phyloP scores from a whole-genome alignment of 2,329 filamentous ascomycete species.

The Colletotrichum tanaceti region DNA sequence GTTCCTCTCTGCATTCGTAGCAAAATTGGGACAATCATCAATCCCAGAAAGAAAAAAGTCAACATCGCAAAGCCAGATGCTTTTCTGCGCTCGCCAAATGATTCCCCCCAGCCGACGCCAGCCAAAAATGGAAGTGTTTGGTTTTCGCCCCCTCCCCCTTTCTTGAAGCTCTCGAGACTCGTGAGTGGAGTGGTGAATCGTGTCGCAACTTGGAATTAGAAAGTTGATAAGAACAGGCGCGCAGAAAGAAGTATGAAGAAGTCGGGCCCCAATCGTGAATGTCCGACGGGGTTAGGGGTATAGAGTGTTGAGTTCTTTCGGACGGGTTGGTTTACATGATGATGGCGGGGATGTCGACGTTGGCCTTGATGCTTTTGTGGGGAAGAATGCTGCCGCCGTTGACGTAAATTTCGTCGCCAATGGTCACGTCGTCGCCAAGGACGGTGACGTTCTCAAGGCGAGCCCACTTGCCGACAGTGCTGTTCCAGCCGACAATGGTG shows the following conservation, averaged over 20 bases:
- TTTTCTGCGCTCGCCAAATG: slow-evolving; percentile 40
- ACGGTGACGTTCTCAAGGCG: slow-evolving; percentile 98
- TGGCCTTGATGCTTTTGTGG: slow-evolving; percentile 99
- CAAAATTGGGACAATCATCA: slow-evolving; percentile 32
- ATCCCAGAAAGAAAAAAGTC: slow-evolving; percentile 23
- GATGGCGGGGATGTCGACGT: slow-evolving; percentile 84
- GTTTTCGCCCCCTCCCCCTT: slow-evolving; percentile 28
- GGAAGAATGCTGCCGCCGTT: slow-evolving; percentile 95
- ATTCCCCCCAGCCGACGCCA: slow-evolving; percentile 37
- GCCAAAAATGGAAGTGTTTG: slow-evolving; percentile 39
- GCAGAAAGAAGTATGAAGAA: slow-evolving; percentile 31
- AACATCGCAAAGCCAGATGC: slow-evolving; percentile 38
- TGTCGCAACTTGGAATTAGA: slow-evolving; percentile 41
- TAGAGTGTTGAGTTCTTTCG: background rate
- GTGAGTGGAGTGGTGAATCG: slow-evolving; percentile 41
- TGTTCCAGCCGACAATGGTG: slow-evolving; percentile 99
- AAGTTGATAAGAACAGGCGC: slow-evolving; percentile 39
- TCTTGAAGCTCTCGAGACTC: slow-evolving; percentile 28
- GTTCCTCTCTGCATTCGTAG: slow-evolving; percentile 33
- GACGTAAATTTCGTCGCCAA: slow-evolving; percentile 95
- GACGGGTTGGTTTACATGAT: slow-evolving; percentile 66
- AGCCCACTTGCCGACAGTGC: slow-evolving; percentile 93
- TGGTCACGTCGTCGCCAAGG: slow-evolving; percentile 95
- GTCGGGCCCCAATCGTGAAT: slow-evolving; percentile 8
- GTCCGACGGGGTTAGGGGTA: slow-evolving; percentile 23